phyloP scores from a whole-genome alignment of 116 monocot species.

The Dioscorea cayenensis region DNA sequence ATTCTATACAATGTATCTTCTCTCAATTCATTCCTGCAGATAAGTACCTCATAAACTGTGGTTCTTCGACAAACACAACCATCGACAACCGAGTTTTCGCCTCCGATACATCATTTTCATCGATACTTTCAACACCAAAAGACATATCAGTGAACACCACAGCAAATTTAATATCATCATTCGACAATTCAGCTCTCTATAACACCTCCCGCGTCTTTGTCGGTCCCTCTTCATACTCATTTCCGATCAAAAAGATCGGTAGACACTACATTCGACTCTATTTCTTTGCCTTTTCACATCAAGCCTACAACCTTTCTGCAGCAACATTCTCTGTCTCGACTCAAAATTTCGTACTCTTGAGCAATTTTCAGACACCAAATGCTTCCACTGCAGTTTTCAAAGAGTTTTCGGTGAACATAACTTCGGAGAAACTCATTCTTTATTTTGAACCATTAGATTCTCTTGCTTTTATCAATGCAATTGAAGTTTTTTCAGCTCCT shows the following conservation, averaged over 20 bases:
- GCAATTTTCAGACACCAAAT: conserved; percentile 23
- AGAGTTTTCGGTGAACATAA: conserved; percentile 23
- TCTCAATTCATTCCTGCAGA: conserved; percentile 34
- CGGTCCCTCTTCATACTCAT: conserved; percentile 33
- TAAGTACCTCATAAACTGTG: conserved; percentile 66
- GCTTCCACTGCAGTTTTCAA: conserved; percentile 8
- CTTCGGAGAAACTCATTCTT: conserved; percentile 8
- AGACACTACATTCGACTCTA: conserved; percentile 67
- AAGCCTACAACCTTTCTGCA: conserved; percentile 28
- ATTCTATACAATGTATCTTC: not conserved
- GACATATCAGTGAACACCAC: conserved; percentile 15
- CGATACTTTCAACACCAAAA: conserved; percentile 14
- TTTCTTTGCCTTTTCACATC: conserved; percentile 49
- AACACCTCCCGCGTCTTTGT: conserved; percentile 47
- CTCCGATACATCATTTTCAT: conserved; percentile 28
- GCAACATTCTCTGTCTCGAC: conserved; percentile 46
- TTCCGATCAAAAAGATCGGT: conserved; percentile 28
- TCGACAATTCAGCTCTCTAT: conserved; percentile 29
- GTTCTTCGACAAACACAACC: conserved; percentile 29
- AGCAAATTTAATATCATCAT: not conserved
- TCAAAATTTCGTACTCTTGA: conserved; percentile 25
- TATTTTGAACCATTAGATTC: conserved; percentile 22
- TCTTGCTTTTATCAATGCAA: conserved; percentile 49
- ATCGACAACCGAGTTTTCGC: conserved; percentile 34
- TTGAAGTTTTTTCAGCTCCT: conserved; percentile 45